A percentile compares a stretch with the other conserved stretches of the same genome.
Evolutionary conservation across 2,329 filamentous ascomycete genomes (phyloP).

Genomic region (Bipolaris bicolor): DNA sequence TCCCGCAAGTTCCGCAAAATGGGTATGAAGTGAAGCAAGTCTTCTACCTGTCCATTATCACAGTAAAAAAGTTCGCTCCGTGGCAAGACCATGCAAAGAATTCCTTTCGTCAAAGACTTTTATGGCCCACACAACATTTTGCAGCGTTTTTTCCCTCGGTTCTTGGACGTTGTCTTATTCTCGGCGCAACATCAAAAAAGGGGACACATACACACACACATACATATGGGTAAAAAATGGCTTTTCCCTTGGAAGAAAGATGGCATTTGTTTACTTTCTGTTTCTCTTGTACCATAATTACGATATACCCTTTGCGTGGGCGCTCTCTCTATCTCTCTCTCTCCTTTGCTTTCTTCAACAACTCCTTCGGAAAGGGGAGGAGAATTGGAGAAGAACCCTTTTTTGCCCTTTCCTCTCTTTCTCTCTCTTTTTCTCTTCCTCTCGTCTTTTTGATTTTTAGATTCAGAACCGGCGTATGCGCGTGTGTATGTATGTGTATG

Average conservation of each 20-base stretch:
- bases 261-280: conserved; percentile 4
- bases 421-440: background rate
- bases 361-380: background rate
- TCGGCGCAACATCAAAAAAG: background rate
- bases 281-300: conserved; percentile 27
- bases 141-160: conserved; percentile 6
- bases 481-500: background rate
- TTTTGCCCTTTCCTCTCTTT: background rate
- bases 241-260: background rate
- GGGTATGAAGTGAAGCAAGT: conserved; percentile 18
- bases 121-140: conserved; percentile 2
- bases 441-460: background rate
- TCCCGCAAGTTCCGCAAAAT: conserved; percentile 33
- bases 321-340: background rate
- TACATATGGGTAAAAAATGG: too few relatives aligned
- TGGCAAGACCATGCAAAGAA: conserved; percentile 1
- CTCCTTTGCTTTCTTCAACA: too few relatives aligned
- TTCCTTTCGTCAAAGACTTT: background rate
- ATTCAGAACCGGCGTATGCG: background rate
- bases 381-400: conserved; percentile 4
- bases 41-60: background rate
- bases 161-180: background rate
- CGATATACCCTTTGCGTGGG: conserved; percentile 27
- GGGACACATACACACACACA: background rate
- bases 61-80: background rate